Percentiles rank a stretch among this genome's conserved stretches.
Evolutionary conservation across 805 yeast species (phyloP).

Genomic region (Komagataella ulmi): DNA sequence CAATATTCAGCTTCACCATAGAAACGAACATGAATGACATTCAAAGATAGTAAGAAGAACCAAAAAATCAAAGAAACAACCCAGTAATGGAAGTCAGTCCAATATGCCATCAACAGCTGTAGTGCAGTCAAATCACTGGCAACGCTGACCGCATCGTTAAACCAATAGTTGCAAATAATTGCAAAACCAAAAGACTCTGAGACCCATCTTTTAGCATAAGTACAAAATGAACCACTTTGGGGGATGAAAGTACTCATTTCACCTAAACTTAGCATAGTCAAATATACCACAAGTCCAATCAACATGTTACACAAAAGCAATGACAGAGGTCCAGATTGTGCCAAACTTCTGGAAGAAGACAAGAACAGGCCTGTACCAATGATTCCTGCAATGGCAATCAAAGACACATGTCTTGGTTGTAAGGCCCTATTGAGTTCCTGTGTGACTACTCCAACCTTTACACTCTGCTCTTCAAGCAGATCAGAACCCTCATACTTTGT

Average conservation of each 20-base stretch:
- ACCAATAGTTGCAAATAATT: conserved; percentile 34
- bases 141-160: conserved; percentile 33
- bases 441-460: conserved; percentile 5
- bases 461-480: not conserved
- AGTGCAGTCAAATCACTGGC: conserved; percentile 35
- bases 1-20: conserved; percentile 54
- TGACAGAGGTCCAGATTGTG: conserved; percentile 38
- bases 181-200: conserved; percentile 40
- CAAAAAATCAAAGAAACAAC: conserved; percentile 39
- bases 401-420: conserved; percentile 25
- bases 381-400: conserved; percentile 34
- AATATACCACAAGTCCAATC: conserved; percentile 36
- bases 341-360: conserved; percentile 36
- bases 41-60: conserved; percentile 28
- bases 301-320: conserved; percentile 33
- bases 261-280: conserved; percentile 40
- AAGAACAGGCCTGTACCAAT: conserved; percentile 43
- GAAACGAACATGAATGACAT: conserved; percentile 40
- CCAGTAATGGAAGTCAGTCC: conserved; percentile 38
- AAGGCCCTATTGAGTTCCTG: conserved; percentile 13
- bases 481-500: not conserved
- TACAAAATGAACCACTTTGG: conserved; percentile 38
- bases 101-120: conserved; percentile 29
- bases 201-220: conserved; percentile 34
- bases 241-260: conserved; percentile 46